Percentiles rank a stretch among this genome's conserved stretches.
phyloP scores from a whole-genome alignment of 2,329 filamentous ascomycete species.

The Botrytis deweyae region DNA sequence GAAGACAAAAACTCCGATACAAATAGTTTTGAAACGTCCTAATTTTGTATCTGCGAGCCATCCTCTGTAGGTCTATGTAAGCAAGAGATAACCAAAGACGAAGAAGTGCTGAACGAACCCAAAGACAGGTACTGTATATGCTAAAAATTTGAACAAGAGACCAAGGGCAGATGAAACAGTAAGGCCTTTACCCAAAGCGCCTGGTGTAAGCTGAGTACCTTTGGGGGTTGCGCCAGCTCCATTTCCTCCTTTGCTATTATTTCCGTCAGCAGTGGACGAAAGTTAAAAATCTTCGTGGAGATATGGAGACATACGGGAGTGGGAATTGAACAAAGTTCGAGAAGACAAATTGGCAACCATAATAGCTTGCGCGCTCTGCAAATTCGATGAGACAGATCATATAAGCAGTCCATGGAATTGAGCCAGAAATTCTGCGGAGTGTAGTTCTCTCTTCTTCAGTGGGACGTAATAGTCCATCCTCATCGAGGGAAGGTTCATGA shows the following conservation, averaged over 20 bases:
- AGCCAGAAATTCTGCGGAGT: conserved; percentile 61
- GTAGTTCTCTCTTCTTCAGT: conserved; percentile 62
- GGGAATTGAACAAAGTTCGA: conserved; percentile 63
- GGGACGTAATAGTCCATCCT: conserved; percentile 21
- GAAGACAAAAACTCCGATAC: conserved; percentile 48
- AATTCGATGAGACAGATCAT: conserved; percentile 72
- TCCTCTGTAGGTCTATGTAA: conserved; percentile 39
- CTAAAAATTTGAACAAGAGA: conserved; percentile 52
- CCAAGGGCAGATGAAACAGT: conserved; percentile 52
- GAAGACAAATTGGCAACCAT: conserved; percentile 61
- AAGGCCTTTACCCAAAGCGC: conserved; percentile 59
- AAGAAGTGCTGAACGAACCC: conserved; percentile 18
- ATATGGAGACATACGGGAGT: conserved; percentile 43
- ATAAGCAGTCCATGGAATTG: conserved; percentile 65
- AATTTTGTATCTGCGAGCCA: conserved; percentile 62
- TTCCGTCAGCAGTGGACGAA: not conserved
- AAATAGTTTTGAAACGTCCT: conserved; percentile 65
- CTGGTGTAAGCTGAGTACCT: conserved; percentile 43
- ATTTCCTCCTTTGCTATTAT: conserved; percentile 40
- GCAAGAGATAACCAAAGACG: conserved; percentile 42
- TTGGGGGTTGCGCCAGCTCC: conserved; percentile 43
- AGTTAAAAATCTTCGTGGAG: not conserved
- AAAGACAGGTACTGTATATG: conserved; percentile 43
- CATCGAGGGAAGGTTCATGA: conserved; percentile 14
- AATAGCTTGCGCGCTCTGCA: conserved; percentile 77